A percentile compares a stretch with the other conserved stretches of the same genome.
Evolutionary conservation across 768 basidiomycete species (phyloP).

Genomic region (Naganishia friedmannii): DNA sequence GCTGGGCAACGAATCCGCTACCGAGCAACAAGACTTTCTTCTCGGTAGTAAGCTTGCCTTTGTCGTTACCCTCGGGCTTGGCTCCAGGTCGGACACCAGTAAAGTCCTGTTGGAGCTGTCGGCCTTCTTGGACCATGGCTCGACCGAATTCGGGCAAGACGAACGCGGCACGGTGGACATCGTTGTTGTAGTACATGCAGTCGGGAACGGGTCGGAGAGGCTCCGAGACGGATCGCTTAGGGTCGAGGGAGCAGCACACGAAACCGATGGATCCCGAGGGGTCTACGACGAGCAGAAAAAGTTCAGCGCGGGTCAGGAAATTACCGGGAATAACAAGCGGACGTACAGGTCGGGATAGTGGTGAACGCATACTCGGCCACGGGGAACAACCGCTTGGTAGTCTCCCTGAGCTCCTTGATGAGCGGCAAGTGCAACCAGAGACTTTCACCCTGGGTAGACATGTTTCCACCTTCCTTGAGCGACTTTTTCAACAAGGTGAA

Average conservation of each 20-base stretch:
- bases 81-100: conserved; percentile 41
- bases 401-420: conserved; percentile 70
- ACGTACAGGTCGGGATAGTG: conserved; percentile 80
- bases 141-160: conserved; percentile 89
- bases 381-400: conserved; percentile 72
- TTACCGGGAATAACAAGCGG: neutral
- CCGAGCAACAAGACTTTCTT: conserved; percentile 83
- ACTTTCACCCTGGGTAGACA: conserved; percentile 93
- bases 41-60: conserved; percentile 39
- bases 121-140: conserved; percentile 68
- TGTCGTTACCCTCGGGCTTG: conserved; percentile 1
- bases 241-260: conserved; percentile 77
- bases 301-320: neutral
- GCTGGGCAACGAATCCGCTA: conserved; percentile 89
- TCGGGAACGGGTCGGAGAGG: conserved; percentile 69
- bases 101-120: conserved; percentile 56
- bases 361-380: conserved; percentile 86
- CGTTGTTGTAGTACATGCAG: conserved; percentile 80
- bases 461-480: conserved; percentile 80
- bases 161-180: conserved; percentile 78
- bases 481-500: conserved; percentile 91
- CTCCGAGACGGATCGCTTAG: conserved; percentile 64
- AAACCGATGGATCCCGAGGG: conserved; percentile 98
- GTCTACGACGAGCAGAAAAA: conserved; percentile 52
- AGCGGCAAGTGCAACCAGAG: conserved; percentile 89